A percentile compares a stretch with the other conserved stretches of the same genome.
phyloP scores from a whole-genome alignment of 495 filamentous ascomycete species.

The Penicillium lagena region DNA sequence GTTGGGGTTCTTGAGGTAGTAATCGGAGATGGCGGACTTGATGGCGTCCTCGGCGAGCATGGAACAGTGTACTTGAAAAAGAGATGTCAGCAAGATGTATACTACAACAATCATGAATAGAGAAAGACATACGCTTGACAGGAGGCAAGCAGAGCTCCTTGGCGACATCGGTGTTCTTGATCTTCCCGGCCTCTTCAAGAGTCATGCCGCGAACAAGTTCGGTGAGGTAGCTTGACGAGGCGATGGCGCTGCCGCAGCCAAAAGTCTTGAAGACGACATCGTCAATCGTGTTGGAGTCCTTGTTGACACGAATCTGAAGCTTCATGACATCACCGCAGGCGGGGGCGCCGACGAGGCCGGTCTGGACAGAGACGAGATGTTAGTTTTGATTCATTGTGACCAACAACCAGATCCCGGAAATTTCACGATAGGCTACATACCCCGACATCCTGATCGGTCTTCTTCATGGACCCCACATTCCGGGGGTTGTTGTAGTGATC shows the following conservation, averaged over 20 bases:
- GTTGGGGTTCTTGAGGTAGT: slow-evolving; percentile 88
- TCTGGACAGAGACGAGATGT: slow-evolving; percentile 19
- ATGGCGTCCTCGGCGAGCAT: slow-evolving; percentile 99
- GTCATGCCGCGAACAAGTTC: slow-evolving; percentile 93
- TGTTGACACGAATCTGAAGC: slow-evolving; percentile 95
- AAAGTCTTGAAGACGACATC: slow-evolving; percentile 99
- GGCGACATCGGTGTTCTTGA: slow-evolving; percentile 95
- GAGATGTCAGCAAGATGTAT: slow-evolving; percentile 6
- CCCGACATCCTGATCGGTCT: slow-evolving; percentile 81
- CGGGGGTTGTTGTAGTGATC: slow-evolving; percentile 93
- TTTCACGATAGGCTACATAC: no score
- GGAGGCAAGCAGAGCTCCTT: slow-evolving; percentile 95
- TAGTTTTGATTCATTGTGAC: no score
- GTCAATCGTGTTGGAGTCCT: slow-evolving; percentile 76
- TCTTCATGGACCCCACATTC: slow-evolving; percentile 89
- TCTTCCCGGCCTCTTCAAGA: slow-evolving; percentile 83
- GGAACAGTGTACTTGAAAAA: slow-evolving; percentile 77
- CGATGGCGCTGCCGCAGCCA: slow-evolving; percentile 94
- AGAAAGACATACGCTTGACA: slow-evolving; percentile 69
- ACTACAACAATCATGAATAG: not conserved
- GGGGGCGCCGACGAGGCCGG: slow-evolving; percentile 93
- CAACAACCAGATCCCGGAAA: no score
- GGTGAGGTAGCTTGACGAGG: slow-evolving; percentile 82
- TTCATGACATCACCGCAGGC: slow-evolving; percentile 94
- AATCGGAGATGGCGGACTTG: slow-evolving; percentile 97